Conservation (phyloP, 1,284 basidiomycete genomes). For the Xerocomus subilludens region DNA sequence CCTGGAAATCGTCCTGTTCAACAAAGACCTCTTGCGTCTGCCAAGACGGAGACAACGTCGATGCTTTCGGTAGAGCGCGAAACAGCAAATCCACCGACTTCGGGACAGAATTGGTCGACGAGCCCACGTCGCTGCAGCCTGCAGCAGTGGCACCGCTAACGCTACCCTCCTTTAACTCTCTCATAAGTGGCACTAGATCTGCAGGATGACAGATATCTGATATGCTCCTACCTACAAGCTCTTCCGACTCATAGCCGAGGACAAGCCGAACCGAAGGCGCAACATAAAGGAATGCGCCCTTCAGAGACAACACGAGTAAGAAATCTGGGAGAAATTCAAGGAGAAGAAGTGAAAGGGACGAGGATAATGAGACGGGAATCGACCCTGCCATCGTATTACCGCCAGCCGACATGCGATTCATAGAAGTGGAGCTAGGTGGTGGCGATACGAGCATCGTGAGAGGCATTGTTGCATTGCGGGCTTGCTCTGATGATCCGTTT, state of each 20-base stretch:
- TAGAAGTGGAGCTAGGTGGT: slow-evolving; percentile 30
- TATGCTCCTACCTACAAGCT: slow-evolving; percentile 83
- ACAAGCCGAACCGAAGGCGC: slow-evolving; percentile 81
- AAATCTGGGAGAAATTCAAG: slow-evolving; percentile 82
- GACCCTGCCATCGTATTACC: slow-evolving; percentile 42
- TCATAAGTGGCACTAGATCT: slow-evolving; percentile 90
- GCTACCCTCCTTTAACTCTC: slow-evolving; percentile 89
- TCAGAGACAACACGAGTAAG: slow-evolving; percentile 90
- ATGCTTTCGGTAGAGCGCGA: slow-evolving; percentile 71
- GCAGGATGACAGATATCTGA: slow-evolving; percentile 87
- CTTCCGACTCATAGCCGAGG: slow-evolving; percentile 83
- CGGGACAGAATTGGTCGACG: slow-evolving; percentile 31
- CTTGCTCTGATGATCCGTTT: slow-evolving; percentile 33
- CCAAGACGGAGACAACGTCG: background rate
- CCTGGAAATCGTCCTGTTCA: slow-evolving; percentile 1
- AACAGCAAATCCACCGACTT: slow-evolving; percentile 80
- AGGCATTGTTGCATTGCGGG: slow-evolving; percentile 29
- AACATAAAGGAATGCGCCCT: slow-evolving; percentile 93
- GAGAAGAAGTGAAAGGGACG: slow-evolving; percentile 68
- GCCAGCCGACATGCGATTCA: slow-evolving; percentile 27
- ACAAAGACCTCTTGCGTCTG: background rate
- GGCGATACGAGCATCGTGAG: slow-evolving; percentile 41
- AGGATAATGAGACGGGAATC: slow-evolving; percentile 53
- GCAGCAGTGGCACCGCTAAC: slow-evolving; percentile 47
- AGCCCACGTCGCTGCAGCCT: slow-evolving; percentile 35